Conservation (phyloP, 495 filamentous ascomycete genomes). For the Zalerion maritima region DNA sequence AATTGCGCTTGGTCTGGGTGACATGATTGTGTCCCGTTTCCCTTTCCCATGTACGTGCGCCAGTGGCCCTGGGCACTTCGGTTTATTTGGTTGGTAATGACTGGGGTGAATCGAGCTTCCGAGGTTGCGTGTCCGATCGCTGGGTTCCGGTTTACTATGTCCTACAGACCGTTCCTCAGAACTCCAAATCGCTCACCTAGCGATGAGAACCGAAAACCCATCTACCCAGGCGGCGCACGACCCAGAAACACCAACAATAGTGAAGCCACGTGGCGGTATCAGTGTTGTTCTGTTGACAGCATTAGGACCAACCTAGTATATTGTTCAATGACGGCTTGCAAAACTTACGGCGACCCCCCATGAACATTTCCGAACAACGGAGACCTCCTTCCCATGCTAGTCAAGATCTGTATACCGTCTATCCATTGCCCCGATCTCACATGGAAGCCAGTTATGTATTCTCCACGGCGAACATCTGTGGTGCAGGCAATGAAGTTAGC, state of each 20-base stretch:
- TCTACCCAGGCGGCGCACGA: constrained; percentile 74
- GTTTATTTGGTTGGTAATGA: too few species aligned
- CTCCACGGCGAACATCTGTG: constrained; percentile 75
- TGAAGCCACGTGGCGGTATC: constrained; percentile 80
- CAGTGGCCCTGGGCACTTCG: too few species aligned
- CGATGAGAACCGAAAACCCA: constrained; percentile 77
- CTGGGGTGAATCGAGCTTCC: too few species aligned
- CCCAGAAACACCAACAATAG: constrained; percentile 74
- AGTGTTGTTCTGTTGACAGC: constrained; percentile 54
- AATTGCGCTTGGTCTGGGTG: too few species aligned
- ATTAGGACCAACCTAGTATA: constrained; percentile 8
- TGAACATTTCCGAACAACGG: constrained; percentile 67
- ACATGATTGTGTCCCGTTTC: too few species aligned
- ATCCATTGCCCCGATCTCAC: constrained; percentile 73
- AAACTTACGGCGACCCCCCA: constrained; percentile 69
- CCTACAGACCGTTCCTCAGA: too few species aligned
- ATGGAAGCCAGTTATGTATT: constrained; percentile 78
- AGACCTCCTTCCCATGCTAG: constrained; percentile 73
- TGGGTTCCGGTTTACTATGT: too few species aligned
- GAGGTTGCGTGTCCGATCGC: too few species aligned
- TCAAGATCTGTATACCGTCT: constrained; percentile 82
- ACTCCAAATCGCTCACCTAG: constrained; percentile 46
- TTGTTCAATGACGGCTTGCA: constrained; percentile 1
- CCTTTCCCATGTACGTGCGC: too few species aligned
- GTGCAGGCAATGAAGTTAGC: constrained; percentile 12